phyloP scores from a whole-genome alignment of 2,329 filamentous ascomycete species.

The Monilinia aucupariae region DNA sequence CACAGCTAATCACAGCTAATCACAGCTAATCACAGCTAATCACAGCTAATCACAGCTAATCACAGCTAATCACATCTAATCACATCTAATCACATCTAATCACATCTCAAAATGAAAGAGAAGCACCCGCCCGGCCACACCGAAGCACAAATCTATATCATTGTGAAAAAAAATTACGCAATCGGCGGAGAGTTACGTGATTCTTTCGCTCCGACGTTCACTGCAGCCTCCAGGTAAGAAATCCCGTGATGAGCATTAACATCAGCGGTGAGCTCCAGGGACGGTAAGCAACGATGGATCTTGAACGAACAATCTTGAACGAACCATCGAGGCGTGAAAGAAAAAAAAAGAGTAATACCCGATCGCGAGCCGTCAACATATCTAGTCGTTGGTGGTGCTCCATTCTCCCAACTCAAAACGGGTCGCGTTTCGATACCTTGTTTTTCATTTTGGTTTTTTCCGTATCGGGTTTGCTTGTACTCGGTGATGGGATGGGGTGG shows the following conservation, averaged over 20 bases:
- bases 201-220: neutral
- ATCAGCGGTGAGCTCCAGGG: neutral
- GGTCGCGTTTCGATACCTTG: neutral
- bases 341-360: neutral
- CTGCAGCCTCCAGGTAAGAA: constrained; percentile 4
- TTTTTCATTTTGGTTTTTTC: neutral
- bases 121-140: neutral
- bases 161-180: neutral
- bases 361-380: too few species aligned
- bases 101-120: neutral
- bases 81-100: neutral
- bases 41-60: neutral
- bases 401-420: neutral
- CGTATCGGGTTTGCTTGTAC: neutral
- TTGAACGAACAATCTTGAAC: neutral
- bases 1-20: neutral
- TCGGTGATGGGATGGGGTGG: neutral
- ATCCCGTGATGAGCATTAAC: constrained; percentile 9
- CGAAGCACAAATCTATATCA: neutral
- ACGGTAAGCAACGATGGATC: neutral
- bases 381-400: neutral
- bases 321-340: neutral
- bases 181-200: neutral
- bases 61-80: neutral
- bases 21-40: neutral